These are phyloP conservation scores for Umbilicaria muhlenbergii DNA, from an alignment of 495 filamentous ascomycete genomes.

Conservation along the genomic window DNA sequence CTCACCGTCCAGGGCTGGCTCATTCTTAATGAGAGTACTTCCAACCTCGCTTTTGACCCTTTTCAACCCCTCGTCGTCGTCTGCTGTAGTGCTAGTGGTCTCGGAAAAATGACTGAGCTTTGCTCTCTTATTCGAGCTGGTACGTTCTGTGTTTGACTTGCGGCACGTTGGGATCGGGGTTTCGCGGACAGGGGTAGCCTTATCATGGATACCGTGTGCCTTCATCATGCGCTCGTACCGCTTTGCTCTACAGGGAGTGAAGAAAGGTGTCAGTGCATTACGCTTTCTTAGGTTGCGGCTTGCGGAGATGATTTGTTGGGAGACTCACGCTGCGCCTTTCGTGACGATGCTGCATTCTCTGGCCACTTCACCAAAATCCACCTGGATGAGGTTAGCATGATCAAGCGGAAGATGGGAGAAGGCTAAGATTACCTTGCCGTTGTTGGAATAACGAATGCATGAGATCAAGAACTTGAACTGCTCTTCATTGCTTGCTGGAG, in stretches of 20 bases:
- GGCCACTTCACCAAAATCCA: constrained; percentile 47
- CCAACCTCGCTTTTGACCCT: constrained; percentile 21
- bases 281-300: neutral
- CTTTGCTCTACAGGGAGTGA: constrained; percentile 32
- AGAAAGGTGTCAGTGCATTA: neutral
- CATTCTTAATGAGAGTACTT: neutral
- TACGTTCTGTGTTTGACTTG: constrained; percentile 15
- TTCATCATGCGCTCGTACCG: constrained; percentile 50
- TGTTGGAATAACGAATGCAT: constrained; percentile 42
- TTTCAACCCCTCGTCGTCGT: constrained; percentile 19
- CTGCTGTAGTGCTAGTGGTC: constrained; percentile 16
- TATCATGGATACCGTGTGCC: constrained; percentile 29
- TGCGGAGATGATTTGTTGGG: neutral
- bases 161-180: constrained; percentile 3
- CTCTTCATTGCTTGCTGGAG: constrained; percentile 30
- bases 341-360: constrained; percentile 42
- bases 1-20: neutral
- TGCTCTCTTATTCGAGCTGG: constrained; percentile 24
- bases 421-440: constrained; percentile 35
- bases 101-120: constrained; percentile 15
- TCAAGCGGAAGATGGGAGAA: neutral
- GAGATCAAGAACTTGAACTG: constrained; percentile 48
- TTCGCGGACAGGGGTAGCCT: constrained; percentile 8
- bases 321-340: constrained; percentile 54
- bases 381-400: constrained; percentile 22